These are phyloP conservation scores for Cenococcum geophilum DNA, from an alignment of 495 filamentous ascomycete species.

Conservation along the genomic window DNA sequence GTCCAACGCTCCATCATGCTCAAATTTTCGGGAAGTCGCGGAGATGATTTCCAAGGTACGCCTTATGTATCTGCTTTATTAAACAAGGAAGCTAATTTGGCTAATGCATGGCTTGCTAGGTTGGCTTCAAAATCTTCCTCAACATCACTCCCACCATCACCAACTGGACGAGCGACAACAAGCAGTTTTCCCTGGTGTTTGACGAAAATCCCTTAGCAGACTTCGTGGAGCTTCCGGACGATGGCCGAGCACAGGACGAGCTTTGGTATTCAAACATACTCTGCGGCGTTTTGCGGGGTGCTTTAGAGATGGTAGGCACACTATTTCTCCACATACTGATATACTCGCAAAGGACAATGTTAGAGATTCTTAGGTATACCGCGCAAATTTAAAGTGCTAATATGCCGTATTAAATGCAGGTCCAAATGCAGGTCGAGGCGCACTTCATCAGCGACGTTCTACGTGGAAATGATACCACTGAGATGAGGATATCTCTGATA, in stretches of 20 bases:
- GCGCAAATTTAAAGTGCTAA: neutral
- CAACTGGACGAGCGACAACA: constrained; percentile 93
- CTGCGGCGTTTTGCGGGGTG: constrained; percentile 83
- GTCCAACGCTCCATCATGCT: constrained; percentile 78
- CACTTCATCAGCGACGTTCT: constrained; percentile 95
- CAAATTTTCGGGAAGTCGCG: constrained; percentile 89
- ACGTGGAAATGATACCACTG: constrained; percentile 88
- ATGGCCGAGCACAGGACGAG: constrained; percentile 91
- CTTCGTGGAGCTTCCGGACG: constrained; percentile 95
- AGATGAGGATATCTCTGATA: constrained; percentile 90
- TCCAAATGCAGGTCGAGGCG: constrained; percentile 98
- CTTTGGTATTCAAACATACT: constrained; percentile 98
- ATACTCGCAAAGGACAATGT: neutral
- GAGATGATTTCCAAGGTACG: constrained; percentile 90
- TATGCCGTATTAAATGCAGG: constrained; percentile 41
- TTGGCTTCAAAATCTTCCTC: constrained; percentile 98
- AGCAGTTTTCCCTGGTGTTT: constrained; percentile 91
- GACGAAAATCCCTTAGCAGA: constrained; percentile 96
- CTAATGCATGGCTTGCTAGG: constrained; percentile 45
- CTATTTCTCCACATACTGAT: neutral
- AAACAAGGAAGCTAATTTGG: neutral
- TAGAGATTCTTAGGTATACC: neutral
- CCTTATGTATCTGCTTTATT: neutral
- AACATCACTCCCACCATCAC: constrained; percentile 94
- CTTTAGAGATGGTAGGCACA: constrained; percentile 78